A percentile compares a stretch with the other conserved stretches of the same genome.
phyloP scores from a whole-genome alignment of 208 protist genomes.

The Leishmania amazonensis region DNA sequence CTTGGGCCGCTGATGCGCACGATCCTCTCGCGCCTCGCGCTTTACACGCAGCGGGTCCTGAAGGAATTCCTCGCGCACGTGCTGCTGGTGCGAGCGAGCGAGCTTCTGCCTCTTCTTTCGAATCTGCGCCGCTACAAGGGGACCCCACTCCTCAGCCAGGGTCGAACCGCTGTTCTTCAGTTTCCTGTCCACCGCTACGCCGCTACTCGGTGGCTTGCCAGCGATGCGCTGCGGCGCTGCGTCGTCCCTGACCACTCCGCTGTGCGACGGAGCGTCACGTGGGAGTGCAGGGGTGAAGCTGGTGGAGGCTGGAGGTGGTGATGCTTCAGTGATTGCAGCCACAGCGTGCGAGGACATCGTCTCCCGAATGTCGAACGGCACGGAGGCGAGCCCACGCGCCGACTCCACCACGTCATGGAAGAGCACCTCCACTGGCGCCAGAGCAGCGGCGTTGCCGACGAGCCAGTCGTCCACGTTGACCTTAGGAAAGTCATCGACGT shows the following conservation, averaged over 20 bases:
- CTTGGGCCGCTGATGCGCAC: conserved; percentile 9
- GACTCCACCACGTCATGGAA: conserved; percentile 49
- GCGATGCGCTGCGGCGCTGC: neutral
- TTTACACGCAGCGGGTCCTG: conserved; percentile 73
- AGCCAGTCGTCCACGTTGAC: conserved; percentile 48
- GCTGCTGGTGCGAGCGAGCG: conserved; percentile 47
- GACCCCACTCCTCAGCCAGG: conserved; percentile 56
- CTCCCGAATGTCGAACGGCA: conserved; percentile 21
- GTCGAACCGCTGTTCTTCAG: neutral
- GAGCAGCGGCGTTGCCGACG: conserved; percentile 11
- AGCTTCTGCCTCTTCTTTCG: conserved; percentile 79
- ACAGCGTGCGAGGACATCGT: too few species aligned
- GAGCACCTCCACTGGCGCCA: conserved; percentile 31
- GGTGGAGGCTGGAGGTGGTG: neutral
- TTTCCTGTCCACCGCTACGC: neutral
- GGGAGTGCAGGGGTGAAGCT: conserved; percentile 6
- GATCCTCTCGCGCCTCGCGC: conserved; percentile 27
- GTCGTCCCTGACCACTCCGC: neutral
- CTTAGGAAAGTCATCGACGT: conserved; percentile 38
- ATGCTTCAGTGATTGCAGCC: neutral
- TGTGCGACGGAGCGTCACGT: neutral
- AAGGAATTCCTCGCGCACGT: conserved; percentile 64
- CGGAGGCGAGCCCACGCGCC: conserved; percentile 11
- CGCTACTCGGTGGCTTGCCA: neutral
- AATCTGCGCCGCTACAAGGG: conserved; percentile 56